phyloP scores from a whole-genome alignment of 108 stramenopile genomes.

The Pseudonitzschia delicatissima region DNA sequence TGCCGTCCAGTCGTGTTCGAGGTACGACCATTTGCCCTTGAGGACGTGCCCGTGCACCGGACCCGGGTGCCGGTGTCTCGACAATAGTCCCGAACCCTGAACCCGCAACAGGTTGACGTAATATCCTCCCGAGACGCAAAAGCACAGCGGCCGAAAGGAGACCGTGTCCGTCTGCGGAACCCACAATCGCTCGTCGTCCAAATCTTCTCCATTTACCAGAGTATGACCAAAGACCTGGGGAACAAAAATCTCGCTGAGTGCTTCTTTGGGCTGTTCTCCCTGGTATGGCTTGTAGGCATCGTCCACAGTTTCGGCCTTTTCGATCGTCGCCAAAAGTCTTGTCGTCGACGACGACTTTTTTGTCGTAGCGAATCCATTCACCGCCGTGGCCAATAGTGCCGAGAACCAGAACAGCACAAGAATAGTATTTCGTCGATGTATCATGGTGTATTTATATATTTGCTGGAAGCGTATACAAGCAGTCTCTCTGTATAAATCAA shows the following conservation, averaged over 20 bases:
- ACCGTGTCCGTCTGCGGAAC: conserved; percentile 74
- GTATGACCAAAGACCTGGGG: conserved; percentile 34
- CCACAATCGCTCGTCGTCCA: conserved; percentile 62
- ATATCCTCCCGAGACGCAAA: conserved; percentile 68
- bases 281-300: conserved; percentile 41
- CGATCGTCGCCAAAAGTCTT: neutral
- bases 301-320: conserved; percentile 23
- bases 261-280: conserved; percentile 49
- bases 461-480: neutral
- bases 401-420: neutral
- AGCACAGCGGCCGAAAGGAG: conserved; percentile 74
- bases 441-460: neutral
- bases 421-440: neutral
- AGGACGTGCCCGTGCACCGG: conserved; percentile 76
- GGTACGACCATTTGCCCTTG: conserved; percentile 69
- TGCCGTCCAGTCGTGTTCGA: conserved; percentile 77
- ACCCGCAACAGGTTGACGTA: conserved; percentile 77
- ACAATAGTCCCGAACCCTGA: conserved; percentile 57
- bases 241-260: conserved; percentile 67
- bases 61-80: conserved; percentile 68
- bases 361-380: neutral
- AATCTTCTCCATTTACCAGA: conserved; percentile 21
- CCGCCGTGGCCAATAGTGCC: neutral
- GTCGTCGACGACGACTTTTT: neutral
- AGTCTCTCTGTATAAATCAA: too few species aligned